Conservation (phyloP, 129 eudicot genomes). For the Centella asiatica region DNA sequence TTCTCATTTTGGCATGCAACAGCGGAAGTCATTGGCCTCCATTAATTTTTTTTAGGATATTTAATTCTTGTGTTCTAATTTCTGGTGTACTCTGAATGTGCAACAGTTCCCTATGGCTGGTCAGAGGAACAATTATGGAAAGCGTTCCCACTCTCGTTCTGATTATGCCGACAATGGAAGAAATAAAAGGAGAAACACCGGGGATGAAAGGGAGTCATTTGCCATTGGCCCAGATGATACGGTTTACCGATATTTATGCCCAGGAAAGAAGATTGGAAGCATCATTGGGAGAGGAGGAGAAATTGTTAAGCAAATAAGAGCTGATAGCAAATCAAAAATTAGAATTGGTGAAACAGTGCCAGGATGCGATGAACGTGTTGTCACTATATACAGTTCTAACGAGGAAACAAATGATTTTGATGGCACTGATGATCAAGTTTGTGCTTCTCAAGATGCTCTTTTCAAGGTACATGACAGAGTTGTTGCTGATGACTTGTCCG, state of each 20-base stretch:
- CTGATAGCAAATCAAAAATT: constrained; percentile 72
- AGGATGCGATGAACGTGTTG: constrained; percentile 82
- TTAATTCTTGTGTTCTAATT: not conserved
- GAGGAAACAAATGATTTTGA: constrained; percentile 84
- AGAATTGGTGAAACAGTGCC: constrained; percentile 89
- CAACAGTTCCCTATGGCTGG: constrained; percentile 61
- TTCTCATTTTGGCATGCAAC: too few relatives aligned
- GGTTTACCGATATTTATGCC: constrained; percentile 86
- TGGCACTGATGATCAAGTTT: constrained; percentile 50
- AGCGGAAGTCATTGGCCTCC: not conserved
- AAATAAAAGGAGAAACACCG: constrained; percentile 50
- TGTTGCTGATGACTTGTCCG: constrained; percentile 60
- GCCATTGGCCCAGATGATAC: constrained; percentile 81
- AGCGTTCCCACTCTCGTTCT: constrained; percentile 61
- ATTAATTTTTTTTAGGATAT: not conserved
- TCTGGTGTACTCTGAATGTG: constrained; percentile 1
- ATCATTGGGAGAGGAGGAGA: constrained; percentile 97
- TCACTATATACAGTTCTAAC: constrained; percentile 73
- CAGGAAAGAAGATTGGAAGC: constrained; percentile 82
- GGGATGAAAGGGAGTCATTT: constrained; percentile 49
- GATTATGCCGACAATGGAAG: constrained; percentile 64
- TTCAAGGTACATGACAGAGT: constrained; percentile 85
- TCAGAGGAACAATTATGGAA: constrained; percentile 72
- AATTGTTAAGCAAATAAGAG: constrained; percentile 81
- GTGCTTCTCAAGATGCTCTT: constrained; percentile 89